Evolutionary conservation across 2,329 filamentous ascomycete species (phyloP), one percentile per base, ranked within the genome.

Genomic region (Cadophora malorum): DNA sequence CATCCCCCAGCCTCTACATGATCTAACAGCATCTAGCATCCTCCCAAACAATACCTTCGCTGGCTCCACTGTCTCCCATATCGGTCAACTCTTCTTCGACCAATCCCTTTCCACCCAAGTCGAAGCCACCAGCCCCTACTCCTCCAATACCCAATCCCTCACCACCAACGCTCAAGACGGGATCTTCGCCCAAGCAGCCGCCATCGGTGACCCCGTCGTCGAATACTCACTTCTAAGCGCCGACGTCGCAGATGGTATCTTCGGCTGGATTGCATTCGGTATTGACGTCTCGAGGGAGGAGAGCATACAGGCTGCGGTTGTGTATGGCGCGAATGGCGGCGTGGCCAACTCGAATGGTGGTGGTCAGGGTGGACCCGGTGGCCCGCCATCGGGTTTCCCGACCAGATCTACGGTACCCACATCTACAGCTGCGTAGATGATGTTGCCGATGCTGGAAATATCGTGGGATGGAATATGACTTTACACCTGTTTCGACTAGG

Each of bases 11-110:
- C 10, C 16, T 45, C 41, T 2, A 45, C 41, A 45, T 14, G 2
- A 6, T 16, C 41, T 45, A 45, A 45, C 41, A 45, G 5, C 14
- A 79, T 68, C 79, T 77, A n/a, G 79, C 76, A 0, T 67, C 76
- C 31, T 70, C 74, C 47, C 75, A 23, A 83, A 83, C 74, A 72
- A 84, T 74, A 85, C 83, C 64, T 85, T 86, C 69, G 77, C 78
- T 50, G 84, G 81, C 68, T 80, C 81, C 19, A 81, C 79, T 62
- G 82, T 86, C 67, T 83, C 84, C 8, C 88, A 91, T 78, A 82
- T 90, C 49, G 88, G 88, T 21, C 88, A 91, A 76, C 75, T 88
- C 62, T 91, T 88, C 82, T 88, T 89, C 76, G 87, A 90, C 76
- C 84, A 90, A 75, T 80, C 81, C 70, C 83, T 91, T 10, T 83